A percentile compares a stretch with the other conserved stretches of the same genome.
Conservation (phyloP, 1,284 basidiomycete genomes). For the Ceratorhiza oryzae-sativae region DNA sequence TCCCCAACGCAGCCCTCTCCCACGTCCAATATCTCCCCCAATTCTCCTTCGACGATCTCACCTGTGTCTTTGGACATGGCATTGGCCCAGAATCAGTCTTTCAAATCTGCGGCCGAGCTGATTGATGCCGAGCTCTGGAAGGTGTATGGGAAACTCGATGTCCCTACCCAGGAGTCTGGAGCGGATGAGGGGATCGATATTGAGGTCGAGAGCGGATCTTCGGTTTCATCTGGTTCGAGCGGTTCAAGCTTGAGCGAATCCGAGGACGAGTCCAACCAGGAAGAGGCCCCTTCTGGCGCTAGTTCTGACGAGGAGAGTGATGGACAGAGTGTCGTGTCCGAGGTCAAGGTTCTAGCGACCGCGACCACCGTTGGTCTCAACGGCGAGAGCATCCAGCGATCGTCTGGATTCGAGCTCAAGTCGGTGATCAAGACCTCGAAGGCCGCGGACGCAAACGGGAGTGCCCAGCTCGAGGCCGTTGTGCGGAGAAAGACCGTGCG, state of each 20-base stretch:
- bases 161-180: background rate
- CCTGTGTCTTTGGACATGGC: constrained; percentile 1
- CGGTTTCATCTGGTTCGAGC: constrained; percentile 10
- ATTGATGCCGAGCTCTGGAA: constrained; percentile 22
- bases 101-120: constrained; percentile 27
- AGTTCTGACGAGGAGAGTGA: constrained; percentile 10
- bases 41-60: constrained; percentile 16
- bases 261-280: background rate
- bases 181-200: constrained; percentile 17
- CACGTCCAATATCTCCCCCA: background rate
- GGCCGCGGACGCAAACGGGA: background rate
- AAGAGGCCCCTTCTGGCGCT: background rate
- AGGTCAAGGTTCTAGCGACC: constrained; percentile 7
- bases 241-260: constrained; percentile 1
- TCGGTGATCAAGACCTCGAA: constrained; percentile 19
- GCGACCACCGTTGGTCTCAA: background rate
- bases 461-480: constrained; percentile 4
- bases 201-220: constrained; percentile 27
- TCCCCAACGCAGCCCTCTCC: constrained; percentile 28
- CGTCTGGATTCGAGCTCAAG: constrained; percentile 22
- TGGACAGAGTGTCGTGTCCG: background rate
- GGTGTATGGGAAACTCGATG: constrained; percentile 15
- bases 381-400: background rate
- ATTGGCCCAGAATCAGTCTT: constrained; percentile 14
- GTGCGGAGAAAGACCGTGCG: constrained; percentile 23